Percentiles rank a stretch among this genome's conserved stretches.
Evolutionary conservation across 2,329 filamentous ascomycete genomes (phyloP).

Genomic region (Parastagonospora nodorum): DNA sequence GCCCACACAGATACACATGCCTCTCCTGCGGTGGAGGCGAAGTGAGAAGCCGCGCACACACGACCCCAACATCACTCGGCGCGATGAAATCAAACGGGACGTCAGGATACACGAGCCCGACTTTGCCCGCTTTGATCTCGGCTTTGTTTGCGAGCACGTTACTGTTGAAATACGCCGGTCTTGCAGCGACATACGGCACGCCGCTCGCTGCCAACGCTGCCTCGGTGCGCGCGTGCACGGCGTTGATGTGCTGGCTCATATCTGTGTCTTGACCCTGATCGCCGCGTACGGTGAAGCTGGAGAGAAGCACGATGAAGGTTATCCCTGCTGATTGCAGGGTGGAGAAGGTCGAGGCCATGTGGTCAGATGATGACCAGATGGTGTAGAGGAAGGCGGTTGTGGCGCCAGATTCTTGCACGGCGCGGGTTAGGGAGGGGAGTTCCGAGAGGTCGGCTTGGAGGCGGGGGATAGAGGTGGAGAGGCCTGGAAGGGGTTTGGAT

Average conservation of each 20-base stretch:
- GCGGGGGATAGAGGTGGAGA: slow-evolving; percentile 41
- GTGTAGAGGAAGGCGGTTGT: slow-evolving; percentile 57
- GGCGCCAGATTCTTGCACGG: slow-evolving; percentile 51
- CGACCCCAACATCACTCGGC: neutral
- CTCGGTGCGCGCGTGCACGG: slow-evolving; percentile 53
- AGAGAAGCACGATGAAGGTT: slow-evolving; percentile 53
- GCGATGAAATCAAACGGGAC: neutral
- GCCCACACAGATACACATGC: neutral
- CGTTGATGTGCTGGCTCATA: slow-evolving; percentile 37
- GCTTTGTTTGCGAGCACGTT: slow-evolving; percentile 43
- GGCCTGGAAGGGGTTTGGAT: slow-evolving; percentile 49
- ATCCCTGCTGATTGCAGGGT: slow-evolving; percentile 55
- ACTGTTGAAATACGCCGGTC: slow-evolving; percentile 53
- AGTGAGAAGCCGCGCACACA: neutral
- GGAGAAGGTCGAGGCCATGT: slow-evolving; percentile 48
- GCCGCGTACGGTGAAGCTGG: slow-evolving; percentile 40
- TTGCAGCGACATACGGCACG: slow-evolving; percentile 46
- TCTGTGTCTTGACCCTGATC: slow-evolving; percentile 11
- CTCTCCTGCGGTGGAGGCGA: neutral
- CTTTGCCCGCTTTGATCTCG: neutral
- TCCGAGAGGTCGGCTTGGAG: slow-evolving; percentile 54
- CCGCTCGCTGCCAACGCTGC: slow-evolving; percentile 51
- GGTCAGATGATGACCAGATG: slow-evolving; percentile 38
- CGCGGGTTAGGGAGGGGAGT: slow-evolving; percentile 47
- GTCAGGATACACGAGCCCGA: neutral